A percentile compares a stretch with the other conserved stretches of the same genome.
These are phyloP conservation scores for Alternaria novae-zelandiae DNA, from an alignment of 2,329 filamentous ascomycete species.

Conservation along the genomic window DNA sequence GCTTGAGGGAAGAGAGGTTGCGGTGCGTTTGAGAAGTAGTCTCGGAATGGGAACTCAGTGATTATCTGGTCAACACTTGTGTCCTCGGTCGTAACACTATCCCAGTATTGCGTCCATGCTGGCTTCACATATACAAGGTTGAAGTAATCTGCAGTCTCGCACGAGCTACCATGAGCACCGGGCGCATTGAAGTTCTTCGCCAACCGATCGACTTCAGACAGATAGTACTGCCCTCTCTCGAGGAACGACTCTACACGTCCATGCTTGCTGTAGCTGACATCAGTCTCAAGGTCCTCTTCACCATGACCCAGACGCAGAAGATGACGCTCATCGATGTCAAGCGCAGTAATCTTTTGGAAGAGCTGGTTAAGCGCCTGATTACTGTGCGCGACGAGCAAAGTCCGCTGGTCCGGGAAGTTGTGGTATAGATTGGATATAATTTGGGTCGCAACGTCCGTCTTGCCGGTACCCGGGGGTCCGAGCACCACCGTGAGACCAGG, in stretches of 20 bases:
- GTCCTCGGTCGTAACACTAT: conserved; percentile 64
- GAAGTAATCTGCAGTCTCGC: conserved; percentile 97
- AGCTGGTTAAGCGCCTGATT: conserved; percentile 98
- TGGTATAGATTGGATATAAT: conserved; percentile 99
- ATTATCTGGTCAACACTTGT: conserved; percentile 68
- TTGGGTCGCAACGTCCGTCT: conserved; percentile 98
- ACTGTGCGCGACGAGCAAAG: conserved; percentile 91
- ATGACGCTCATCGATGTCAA: conserved; percentile 96
- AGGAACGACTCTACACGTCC: conserved; percentile 95
- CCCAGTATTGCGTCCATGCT: conserved; percentile 84
- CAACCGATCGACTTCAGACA: conserved; percentile 84
- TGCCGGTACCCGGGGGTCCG: conserved; percentile 93
- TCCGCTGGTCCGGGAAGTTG: conserved; percentile 93
- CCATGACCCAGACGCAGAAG: conserved; percentile 90
- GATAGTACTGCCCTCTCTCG: conserved; percentile 78
- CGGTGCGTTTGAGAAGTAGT: conserved; percentile 85
- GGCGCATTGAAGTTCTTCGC: conserved; percentile 84
- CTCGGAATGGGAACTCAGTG: conserved; percentile 82
- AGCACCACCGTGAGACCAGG: conserved; percentile 93
- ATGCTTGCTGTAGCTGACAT: conserved; percentile 89
- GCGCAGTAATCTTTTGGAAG: conserved; percentile 95
- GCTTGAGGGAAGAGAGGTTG: conserved; percentile 79
- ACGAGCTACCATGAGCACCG: conserved; percentile 93
- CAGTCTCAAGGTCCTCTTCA: conserved; percentile 89
- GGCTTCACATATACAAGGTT: conserved; percentile 89